Conservation (phyloP, 805 yeast genomes). For the Sugiyamaella mastotermitis region DNA sequence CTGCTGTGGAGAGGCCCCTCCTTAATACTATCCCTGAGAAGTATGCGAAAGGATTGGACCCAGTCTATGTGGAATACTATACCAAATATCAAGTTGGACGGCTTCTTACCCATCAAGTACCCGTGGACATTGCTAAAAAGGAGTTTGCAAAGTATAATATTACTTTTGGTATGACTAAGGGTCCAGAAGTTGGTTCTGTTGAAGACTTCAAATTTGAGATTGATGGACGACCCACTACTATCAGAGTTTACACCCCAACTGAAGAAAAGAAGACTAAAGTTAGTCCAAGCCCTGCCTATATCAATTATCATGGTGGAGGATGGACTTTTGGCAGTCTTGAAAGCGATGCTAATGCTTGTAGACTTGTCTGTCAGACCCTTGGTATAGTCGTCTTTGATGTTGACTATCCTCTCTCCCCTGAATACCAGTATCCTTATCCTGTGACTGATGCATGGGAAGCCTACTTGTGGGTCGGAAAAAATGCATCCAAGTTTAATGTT, state of each 20-base stretch:
- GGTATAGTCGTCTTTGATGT: conserved; percentile 32
- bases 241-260: conserved; percentile 6
- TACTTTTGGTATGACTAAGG: conserved; percentile 6
- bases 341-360: conserved; percentile 5
- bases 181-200: conserved; percentile 5
- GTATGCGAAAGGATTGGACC: too few relatives aligned
- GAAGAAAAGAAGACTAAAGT: not conserved
- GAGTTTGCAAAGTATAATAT: conserved; percentile 3
- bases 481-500: conserved; percentile 10
- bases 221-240: conserved; percentile 3
- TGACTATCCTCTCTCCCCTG: conserved; percentile 45
- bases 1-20: too few relatives aligned
- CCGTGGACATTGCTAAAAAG: conserved; percentile 5
- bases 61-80: conserved; percentile 7
- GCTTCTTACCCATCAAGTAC: conserved; percentile 3
- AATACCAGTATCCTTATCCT: conserved; percentile 41
- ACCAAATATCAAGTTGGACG: conserved; percentile 7
- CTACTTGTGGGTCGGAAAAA: conserved; percentile 8
- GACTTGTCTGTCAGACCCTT: conserved; percentile 7
- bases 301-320: conserved; percentile 10
- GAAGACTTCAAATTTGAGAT: not conserved
- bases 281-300: conserved; percentile 4
- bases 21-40: too few relatives aligned
- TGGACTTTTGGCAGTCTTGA: conserved; percentile 10
- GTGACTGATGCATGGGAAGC: conserved; percentile 35